Conservation (phyloP, 805 yeast genomes). For the Candida anglica region DNA sequence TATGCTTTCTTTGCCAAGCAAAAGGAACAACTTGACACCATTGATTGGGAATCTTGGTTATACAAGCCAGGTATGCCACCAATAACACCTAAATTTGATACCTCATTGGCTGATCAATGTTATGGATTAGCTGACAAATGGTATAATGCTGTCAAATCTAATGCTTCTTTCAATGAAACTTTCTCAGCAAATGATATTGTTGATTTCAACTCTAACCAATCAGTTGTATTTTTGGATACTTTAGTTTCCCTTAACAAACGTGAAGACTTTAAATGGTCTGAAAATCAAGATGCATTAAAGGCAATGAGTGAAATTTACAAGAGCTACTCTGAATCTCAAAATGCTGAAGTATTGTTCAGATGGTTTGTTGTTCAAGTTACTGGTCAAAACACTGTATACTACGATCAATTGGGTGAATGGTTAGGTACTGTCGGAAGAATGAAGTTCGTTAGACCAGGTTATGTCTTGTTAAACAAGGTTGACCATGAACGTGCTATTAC, state of each 20-base stretch:
- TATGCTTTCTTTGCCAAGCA: slow-evolving; percentile 59
- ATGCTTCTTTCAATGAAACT: slow-evolving; percentile 11
- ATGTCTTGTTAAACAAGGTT: slow-evolving; percentile 57
- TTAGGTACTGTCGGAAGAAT: slow-evolving; percentile 89
- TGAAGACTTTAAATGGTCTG: slow-evolving; percentile 33
- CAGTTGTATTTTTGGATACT: slow-evolving; percentile 73
- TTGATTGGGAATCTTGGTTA: slow-evolving; percentile 88
- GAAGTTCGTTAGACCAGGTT: slow-evolving; percentile 92
- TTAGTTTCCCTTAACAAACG: slow-evolving; percentile 48
- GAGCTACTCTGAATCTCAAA: slow-evolving; percentile 49
- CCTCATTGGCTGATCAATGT: slow-evolving; percentile 72
- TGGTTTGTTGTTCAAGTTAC: slow-evolving; percentile 67
- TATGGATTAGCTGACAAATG: slow-evolving; percentile 63
- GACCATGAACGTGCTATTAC: slow-evolving; percentile 61
- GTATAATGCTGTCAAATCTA: slow-evolving; percentile 36
- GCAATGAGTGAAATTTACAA: slow-evolving; percentile 32
- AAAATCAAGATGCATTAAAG: slow-evolving; percentile 26
- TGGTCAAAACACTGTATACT: slow-evolving; percentile 44
- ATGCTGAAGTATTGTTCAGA: slow-evolving; percentile 79
- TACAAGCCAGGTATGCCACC: slow-evolving; percentile 86
- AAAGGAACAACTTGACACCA: slow-evolving; percentile 50
- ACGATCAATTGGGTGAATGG: slow-evolving; percentile 69
- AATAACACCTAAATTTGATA: slow-evolving; percentile 69
- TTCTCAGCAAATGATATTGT: slow-evolving; percentile 51
- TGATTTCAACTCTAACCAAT: slow-evolving; percentile 68